Conservation (phyloP, 345 rosid genomes). For the Gossypium arboreum region DNA sequence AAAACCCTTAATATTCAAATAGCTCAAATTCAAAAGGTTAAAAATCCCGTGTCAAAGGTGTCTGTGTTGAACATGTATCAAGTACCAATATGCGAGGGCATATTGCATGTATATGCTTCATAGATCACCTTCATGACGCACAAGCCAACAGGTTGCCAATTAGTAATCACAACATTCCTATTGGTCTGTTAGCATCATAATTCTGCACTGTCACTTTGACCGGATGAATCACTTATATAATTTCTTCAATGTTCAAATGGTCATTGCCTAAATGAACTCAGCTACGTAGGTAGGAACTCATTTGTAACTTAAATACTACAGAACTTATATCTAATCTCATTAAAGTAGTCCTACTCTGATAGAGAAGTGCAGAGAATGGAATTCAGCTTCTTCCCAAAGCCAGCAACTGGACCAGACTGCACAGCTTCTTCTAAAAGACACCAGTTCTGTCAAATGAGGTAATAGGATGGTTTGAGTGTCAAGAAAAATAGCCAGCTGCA, state of each 20-base stretch:
- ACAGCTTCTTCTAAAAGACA: slow-evolving; percentile 59
- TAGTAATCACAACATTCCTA: not conserved
- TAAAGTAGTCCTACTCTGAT: slow-evolving; percentile 52
- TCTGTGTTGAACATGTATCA: not conserved
- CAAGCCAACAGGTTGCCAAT: slow-evolving; percentile 1
- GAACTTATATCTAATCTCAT: not conserved
- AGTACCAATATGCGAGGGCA: not conserved
- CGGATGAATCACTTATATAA: not conserved
- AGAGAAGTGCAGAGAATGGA: slow-evolving; percentile 47
- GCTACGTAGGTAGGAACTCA: not conserved
- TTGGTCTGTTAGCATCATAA: not conserved
- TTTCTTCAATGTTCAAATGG: not conserved
- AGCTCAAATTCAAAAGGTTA: too few relatives aligned
- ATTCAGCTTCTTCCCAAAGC: slow-evolving; percentile 81
- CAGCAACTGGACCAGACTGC: slow-evolving; percentile 56
- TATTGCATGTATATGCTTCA: not conserved
- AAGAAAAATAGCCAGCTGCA: slow-evolving; percentile 11
- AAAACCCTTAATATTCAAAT: too few relatives aligned
- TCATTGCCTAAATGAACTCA: not conserved
- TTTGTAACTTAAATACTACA: not conserved
- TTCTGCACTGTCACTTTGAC: not conserved
- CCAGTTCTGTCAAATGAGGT: slow-evolving; percentile 56
- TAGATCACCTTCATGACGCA: not conserved
- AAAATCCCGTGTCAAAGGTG: too few relatives aligned
- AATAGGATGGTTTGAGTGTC: slow-evolving; percentile 6